Base-by-base conservation (phyloP, 345 rosid species). In the Hevea brasiliensis region DNA sequence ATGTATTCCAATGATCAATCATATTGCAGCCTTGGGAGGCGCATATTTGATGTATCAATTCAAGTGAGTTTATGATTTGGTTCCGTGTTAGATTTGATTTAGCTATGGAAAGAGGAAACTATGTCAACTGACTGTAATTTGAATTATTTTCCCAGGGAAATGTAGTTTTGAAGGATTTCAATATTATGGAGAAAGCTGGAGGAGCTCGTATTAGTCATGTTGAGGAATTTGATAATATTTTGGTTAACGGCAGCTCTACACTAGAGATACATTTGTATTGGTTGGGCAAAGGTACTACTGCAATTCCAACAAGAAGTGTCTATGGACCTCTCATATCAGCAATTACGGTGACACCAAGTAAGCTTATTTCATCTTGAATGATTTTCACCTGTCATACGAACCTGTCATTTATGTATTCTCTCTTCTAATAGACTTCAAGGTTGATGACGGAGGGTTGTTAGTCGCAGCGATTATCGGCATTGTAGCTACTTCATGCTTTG, bases 261-360 rank as follows among this genome's bases (percentile, higher is more conserved):
- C 27, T 94, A 72, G 94, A 90, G 86, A 84, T 95, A 71, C 91
- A 80, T 77, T 82, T 92, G 50, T 81, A 80, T 44, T 95, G 99
- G 99, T 21, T 80, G 21, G 97, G 98, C 9, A 89, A 86, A 87
- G 98, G 99, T 61, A 90, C 98, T 20, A 85, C 68, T 23, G 76
- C 87, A 7, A 37, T 94, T 74, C 99, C 99, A 9, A 73, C 59
- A 2, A 70, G 92, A 70, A 92, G 90, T 47, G 88, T 81, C 59
- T 87, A 92, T 68, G 99, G 98, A 37, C 99, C 99, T 74, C 94
- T 95, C 63, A 87, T 95, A 75, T 89, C 94, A 13, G 99, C 89
- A 50, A 88, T 88, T 67, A 75, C 89, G 13, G 78, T 95, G 54
- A 88, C 91, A 63, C 92, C 94, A 10, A 88, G 98, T 92, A 81